Conservation (phyloP, 306 rosid species). For the Prunus fruticosa region DNA sequence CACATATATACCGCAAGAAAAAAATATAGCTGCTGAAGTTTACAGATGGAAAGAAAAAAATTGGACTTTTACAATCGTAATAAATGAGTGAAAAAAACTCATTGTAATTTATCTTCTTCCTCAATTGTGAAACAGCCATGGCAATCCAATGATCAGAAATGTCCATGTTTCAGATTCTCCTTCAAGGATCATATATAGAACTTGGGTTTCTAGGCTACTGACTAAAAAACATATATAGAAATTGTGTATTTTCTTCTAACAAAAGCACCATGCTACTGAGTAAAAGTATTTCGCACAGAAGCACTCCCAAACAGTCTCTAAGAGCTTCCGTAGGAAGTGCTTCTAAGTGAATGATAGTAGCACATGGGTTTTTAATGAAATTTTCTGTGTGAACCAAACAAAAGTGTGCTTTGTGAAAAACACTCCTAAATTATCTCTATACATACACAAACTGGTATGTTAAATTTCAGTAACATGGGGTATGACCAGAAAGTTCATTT, state of each 20-base stretch:
- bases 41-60: background rate
- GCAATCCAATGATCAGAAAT: background rate
- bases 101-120: background rate
- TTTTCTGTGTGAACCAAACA: too few relatives aligned
- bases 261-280: background rate
- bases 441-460: background rate
- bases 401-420: background rate
- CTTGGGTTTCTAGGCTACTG: background rate
- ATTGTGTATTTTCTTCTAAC: background rate
- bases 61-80: background rate
- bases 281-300: background rate
- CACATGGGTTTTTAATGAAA: too few relatives aligned
- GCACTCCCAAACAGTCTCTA: background rate
- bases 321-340: background rate
- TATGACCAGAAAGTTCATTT: conserved; percentile 1
- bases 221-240: background rate
- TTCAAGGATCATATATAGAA: background rate
- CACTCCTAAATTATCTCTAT: background rate
- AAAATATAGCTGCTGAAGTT: background rate
- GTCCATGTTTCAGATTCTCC: background rate
- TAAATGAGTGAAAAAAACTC: background rate
- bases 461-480: background rate
- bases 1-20: background rate
- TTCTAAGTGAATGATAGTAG: background rate
- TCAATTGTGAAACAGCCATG: background rate